Base-by-base conservation (phyloP, 192 early-diverging fungal genomes). In the Entomortierella chlamydospora region DNA sequence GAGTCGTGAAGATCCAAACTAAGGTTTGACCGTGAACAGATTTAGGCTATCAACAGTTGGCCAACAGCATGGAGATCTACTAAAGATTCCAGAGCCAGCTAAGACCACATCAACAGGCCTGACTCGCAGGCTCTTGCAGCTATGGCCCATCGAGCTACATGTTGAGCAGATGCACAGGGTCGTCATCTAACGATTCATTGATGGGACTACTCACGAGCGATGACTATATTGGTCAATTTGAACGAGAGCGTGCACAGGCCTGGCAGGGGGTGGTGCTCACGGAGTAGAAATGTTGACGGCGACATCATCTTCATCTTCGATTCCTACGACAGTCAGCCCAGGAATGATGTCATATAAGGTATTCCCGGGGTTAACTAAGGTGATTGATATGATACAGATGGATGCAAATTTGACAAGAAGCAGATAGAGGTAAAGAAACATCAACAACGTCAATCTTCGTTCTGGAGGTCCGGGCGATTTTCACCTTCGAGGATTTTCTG, bases 191-290 rank as follows among this genome's bases (percentile, higher is more conserved):
- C 7, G 56, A 73, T 50, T 73, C 61, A 5, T 41, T 73, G 39
- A 60, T 37, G 31, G 49, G 71, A 9, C 57, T 52, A 5, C 56
- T 70, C 2, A 53, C 56, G 9, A 22, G 55, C 2, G 50, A 69
- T 9, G 73, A 78, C 31, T 78, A 64, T 28, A 78, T 78, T 43
- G 73, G 73, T 0, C 73, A 69, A 26, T 70, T 69, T 64, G 67
- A 78, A 20, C 52, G 60, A 1, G 56, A 69, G 17, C 66, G 61
- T 1, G 73, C 57, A 11, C 63, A 45, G 30, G 52, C 65, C 0
- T 42, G 59, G 15, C 22, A 58, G 11, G 47, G 13, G 10, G n/a
- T n/a, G 39, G 57, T 1, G 22, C 57, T 30, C 57, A 58, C 6
- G 55, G 54, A 37, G 25, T 41, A 29, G 25, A 49, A 12, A 18